Evolutionary conservation across 306 rosid species (phyloP), one percentile per base, ranked within the genome.

Genomic region (Pterocarpus macrocarpus): DNA sequence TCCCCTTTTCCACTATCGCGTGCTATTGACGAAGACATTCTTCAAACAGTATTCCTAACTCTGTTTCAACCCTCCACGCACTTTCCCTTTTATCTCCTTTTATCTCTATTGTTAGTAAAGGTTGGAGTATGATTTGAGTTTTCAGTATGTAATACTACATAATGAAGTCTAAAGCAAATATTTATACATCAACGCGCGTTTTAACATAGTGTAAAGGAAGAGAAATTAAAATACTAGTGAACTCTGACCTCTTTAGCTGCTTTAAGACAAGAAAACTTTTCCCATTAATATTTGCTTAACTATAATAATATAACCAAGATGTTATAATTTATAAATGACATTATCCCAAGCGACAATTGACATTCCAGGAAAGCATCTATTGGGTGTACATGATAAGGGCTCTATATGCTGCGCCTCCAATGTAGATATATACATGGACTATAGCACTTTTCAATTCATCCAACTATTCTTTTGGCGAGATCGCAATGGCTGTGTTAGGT

Each of bases 21-120:
- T 47, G 83, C 71, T 35, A 16, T 59, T 70, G 39, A 38, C 5
- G 16, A 69, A 58, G 81, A 36, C 59, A 53, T 52, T 44, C 69
- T 43, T 36, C 39, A 11, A 33, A 22, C 28, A 22, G 28, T 22
- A 22, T 22, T 22, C 65, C 34, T 28, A n/a, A 11, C 3, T 47
- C 74, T 45, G 28, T 69, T 7, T 65, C 49, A 38, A 36, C 17
- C 22, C 38, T 17, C 56, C 73, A 50, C 7, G 64, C n/a, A 50
- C 73, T 47, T 47, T 35, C 8, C 52, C 14, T 77, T 52, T 4
- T 4, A 17, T 49, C 36, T 16, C 52, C 14, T 77, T 52, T 4
- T 4, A 17, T 49, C 36, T 16, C 34, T 50, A 35, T 66, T 33
- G 12, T 15, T 8, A 50, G 17, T 16, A 36, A 1, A 49, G 22